Evolutionary conservation across 257 asterid genomes (phyloP).

Genomic region (Ehretia macrophylla): DNA sequence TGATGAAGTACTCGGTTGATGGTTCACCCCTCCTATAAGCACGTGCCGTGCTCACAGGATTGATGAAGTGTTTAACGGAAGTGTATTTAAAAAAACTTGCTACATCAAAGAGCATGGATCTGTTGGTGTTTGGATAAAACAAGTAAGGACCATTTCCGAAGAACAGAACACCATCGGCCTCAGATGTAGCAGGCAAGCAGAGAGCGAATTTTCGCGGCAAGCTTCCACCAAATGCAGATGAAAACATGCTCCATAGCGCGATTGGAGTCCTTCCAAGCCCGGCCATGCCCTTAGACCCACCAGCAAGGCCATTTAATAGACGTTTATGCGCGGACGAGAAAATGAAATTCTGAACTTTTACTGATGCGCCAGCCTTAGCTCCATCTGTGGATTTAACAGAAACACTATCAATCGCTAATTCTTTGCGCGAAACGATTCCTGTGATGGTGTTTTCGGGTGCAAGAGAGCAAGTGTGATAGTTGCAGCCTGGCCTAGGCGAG

Average conservation of each 20-base stretch:
- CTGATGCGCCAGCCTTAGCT: neutral
- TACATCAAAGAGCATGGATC: neutral
- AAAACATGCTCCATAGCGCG: neutral
- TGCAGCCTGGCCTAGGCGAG: neutral
- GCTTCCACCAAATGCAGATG: constrained; percentile 6
- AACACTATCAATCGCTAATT: neutral
- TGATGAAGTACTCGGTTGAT: constrained; percentile 6
- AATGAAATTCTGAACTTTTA: neutral
- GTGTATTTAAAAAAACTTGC: neutral
- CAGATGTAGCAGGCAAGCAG: neutral
- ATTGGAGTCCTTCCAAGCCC: neutral
- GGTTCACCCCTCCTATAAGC: too few relatives aligned
- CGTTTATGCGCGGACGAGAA: neutral
- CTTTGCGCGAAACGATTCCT: neutral
- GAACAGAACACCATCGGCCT: neutral
- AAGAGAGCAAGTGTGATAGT: neutral
- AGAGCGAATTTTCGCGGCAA: neutral
- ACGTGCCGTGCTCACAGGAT: neutral
- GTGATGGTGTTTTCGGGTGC: constrained; percentile 1
- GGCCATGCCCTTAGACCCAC: neutral
- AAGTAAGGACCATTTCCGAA: constrained; percentile 3
- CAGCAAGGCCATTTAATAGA: neutral
- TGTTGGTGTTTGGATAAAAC: neutral
- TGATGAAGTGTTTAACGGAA: neutral
- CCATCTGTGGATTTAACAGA: neutral